These are phyloP conservation scores for Monilinia vaccinii-corymbosi DNA, from an alignment of 2,329 filamentous ascomycete genomes.

Conservation along the genomic window DNA sequence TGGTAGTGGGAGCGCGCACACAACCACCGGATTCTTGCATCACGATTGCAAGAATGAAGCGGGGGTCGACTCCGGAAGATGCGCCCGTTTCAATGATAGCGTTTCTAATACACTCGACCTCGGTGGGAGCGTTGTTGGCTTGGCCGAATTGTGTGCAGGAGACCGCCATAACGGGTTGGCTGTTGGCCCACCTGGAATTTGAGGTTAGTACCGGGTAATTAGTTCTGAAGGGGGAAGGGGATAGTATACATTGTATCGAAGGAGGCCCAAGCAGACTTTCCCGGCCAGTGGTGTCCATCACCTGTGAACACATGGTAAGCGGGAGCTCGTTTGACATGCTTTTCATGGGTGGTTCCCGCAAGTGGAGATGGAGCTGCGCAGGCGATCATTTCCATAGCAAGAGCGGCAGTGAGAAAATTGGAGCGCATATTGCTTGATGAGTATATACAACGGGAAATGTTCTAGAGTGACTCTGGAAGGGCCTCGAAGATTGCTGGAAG, in stretches of 20 bases:
- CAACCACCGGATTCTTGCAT: conserved; percentile 30
- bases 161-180: neutral
- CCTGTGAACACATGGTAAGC: neutral
- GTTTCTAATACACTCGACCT: neutral
- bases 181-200: conserved; percentile 1
- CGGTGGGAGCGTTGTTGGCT: conserved; percentile 1
- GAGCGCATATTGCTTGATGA: neutral
- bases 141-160: conserved; percentile 1
- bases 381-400: neutral
- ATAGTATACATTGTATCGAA: conserved; percentile 4
- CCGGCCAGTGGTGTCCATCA: conserved; percentile 1
- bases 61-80: conserved; percentile 1
- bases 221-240: neutral
- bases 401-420: neutral
- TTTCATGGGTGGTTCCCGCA: neutral
- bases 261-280: neutral
- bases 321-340: neutral
- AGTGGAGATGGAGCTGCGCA: neutral
- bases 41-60: conserved; percentile 30
- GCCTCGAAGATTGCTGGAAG: neutral
- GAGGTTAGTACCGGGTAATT: neutral
- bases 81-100: neutral
- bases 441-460: neutral
- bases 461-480: neutral
- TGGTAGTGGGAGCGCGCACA: conserved; percentile 14